These are phyloP conservation scores for Myochromella boudieri DNA, from an alignment of 768 basidiomycete species.

Conservation along the genomic window DNA sequence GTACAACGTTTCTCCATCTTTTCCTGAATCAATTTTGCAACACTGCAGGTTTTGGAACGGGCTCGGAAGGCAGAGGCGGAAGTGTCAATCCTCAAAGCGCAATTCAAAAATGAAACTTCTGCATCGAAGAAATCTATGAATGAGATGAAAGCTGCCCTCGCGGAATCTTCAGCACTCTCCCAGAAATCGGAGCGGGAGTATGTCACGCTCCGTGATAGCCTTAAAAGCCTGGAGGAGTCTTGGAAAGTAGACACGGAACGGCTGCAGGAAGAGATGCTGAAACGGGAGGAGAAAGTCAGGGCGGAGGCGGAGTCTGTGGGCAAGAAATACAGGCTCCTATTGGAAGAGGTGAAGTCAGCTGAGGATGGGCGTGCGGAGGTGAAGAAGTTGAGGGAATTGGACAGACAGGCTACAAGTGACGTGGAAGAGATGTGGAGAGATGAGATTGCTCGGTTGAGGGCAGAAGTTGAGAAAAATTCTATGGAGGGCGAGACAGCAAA, in stretches of 20 bases:
- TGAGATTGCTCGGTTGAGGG: constrained; percentile 54
- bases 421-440: constrained; percentile 61
- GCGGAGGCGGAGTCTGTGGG: constrained; percentile 67
- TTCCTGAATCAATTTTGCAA: background rate
- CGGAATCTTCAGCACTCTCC: constrained; percentile 74
- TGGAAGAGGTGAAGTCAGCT: constrained; percentile 61
- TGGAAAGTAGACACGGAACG: constrained; percentile 75
- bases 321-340: constrained; percentile 65
- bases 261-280: constrained; percentile 72
- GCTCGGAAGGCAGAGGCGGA: constrained; percentile 86
- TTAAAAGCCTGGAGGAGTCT: constrained; percentile 68
- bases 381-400: constrained; percentile 49
- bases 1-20: too few relatives aligned
- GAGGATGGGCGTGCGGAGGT: constrained; percentile 46
- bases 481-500: constrained; percentile 56
- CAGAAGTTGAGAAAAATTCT: constrained; percentile 51
- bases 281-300: constrained; percentile 67
- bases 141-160: constrained; percentile 75
- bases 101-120: constrained; percentile 72
- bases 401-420: constrained; percentile 48
- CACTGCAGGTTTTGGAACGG: constrained; percentile 67
- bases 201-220: constrained; percentile 70
- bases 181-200: constrained; percentile 86
- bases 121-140: constrained; percentile 73
- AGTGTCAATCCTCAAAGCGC: constrained; percentile 61